Percentiles rank a stretch among this genome's conserved stretches.
Evolutionary conservation across 441 rosid genomes (phyloP).

Genomic region (Euphorbia neoarborescens): DNA sequence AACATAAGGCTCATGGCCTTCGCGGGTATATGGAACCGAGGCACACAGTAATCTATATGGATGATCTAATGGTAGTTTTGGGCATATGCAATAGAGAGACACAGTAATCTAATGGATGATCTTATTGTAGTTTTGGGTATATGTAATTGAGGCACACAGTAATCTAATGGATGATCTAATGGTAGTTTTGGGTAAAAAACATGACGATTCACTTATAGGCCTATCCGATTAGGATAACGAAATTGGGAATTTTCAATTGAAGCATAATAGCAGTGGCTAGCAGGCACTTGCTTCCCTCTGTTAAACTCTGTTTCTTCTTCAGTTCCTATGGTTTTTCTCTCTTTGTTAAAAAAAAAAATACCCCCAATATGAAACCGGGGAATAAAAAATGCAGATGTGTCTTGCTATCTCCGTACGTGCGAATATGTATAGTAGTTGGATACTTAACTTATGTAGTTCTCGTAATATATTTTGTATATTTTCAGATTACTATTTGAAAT

Average conservation of each 20-base stretch:
- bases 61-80: neutral
- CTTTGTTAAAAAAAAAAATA: neutral
- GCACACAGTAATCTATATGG: neutral
- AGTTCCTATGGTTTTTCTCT: neutral
- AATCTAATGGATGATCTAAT: neutral
- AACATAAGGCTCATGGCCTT: neutral
- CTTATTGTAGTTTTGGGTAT: no score
- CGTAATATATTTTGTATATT: neutral
- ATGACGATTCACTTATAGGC: neutral
- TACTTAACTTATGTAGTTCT: neutral
- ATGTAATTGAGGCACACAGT: neutral
- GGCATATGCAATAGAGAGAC: no score
- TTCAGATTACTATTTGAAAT: neutral
- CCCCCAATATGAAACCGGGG: neutral
- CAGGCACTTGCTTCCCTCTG: neutral
- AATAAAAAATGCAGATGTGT: neutral
- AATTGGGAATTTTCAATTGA: neutral
- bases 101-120: no score
- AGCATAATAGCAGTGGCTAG: neutral
- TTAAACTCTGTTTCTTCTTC: neutral
- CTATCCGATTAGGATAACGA: neutral
- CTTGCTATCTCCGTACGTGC: neutral
- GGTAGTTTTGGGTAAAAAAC: neutral
- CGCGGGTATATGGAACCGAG: neutral
- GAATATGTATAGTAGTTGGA: neutral